Evolutionary conservation across 2,329 filamentous ascomycete genomes (phyloP), one percentile per base, ranked within the genome.

Genomic region (Dactylellina cionopaga): DNA sequence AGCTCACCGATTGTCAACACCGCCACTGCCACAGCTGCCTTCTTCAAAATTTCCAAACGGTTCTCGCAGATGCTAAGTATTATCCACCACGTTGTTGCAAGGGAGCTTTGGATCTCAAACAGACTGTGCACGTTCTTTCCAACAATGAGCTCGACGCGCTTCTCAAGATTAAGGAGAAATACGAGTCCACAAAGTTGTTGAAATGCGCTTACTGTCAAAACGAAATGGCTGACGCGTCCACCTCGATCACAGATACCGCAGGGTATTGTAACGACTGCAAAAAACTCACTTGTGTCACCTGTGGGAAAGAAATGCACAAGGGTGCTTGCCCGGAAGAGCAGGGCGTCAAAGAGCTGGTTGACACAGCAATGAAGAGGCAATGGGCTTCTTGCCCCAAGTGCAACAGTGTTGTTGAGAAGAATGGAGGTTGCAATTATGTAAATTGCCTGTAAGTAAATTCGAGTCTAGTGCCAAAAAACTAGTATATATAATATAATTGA

Each of bases 41-140:
- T 7, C 31, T 19, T 2, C n/a, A 43, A 5, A 71, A 64, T n/a
- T 64, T 44, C 11, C 27, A 64, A 13, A 44, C 33, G 1, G 27
- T 39, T 11, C 4, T 71, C 13, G 54, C 39, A 3, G 11, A 17
- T 31, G 31, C 58, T 1, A 29, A 49, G 3, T n/a, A 33, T 13
- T 71, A 59, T 27, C 66, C 66, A 27, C 66, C 66, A 15, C 29
- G 43, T 13, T 71, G 66, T 13, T 71, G 66, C 25, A 11, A 58
- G 13, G n/a, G n/a, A n/a, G 51, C 58, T 2, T 46, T 64, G 3
- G 52, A 71, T 5, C 43, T 54, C 9, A 25, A 33, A 2, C 9
- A 17, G 2, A 58, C 58, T 1, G 43, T 51, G 19, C 51, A 58
- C 10, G 43, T 47, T 27, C 33, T 64, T 22, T 58, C 58, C 9